phyloP scores from a whole-genome alignment of 2,329 filamentous ascomycete genomes.

The Alternaria conjuncta region DNA sequence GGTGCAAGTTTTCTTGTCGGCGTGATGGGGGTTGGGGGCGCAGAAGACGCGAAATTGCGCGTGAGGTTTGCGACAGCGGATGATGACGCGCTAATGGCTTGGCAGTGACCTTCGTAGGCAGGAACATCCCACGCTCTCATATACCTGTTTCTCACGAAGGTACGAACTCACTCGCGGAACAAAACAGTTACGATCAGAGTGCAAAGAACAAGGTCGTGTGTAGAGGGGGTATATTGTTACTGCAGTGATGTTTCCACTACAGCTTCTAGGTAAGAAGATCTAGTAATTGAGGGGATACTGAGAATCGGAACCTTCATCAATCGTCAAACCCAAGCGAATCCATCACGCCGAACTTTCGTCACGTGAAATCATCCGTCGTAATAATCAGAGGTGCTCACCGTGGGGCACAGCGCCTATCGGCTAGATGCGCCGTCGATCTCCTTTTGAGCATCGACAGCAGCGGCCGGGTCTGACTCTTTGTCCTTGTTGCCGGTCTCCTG shows the following conservation, averaged over 20 bases:
- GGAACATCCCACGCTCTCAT: not conserved
- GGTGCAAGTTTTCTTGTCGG: not conserved
- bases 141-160: not conserved
- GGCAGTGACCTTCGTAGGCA: not conserved
- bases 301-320: constrained; percentile 2
- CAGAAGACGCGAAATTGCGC: not conserved
- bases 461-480: constrained; percentile 19
- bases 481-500: constrained; percentile 14
- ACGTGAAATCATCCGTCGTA: constrained; percentile 17
- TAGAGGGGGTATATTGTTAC: constrained; percentile 11
- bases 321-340: constrained; percentile 12
- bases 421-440: constrained; percentile 2
- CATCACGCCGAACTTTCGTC: constrained; percentile 22
- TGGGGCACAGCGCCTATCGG: not conserved
- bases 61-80: not conserved
- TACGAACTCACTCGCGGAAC: not conserved
- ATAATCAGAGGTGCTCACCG: not conserved
- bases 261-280: constrained; percentile 12
- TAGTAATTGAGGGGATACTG: constrained; percentile 8
- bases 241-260: constrained; percentile 3
- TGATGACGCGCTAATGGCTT: not conserved
- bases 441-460: constrained; percentile 13
- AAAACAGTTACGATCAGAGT: no score
- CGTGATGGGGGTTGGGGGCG: not conserved
- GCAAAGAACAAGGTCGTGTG: not conserved